A percentile compares a stretch with the other conserved stretches of the same genome.
These are phyloP conservation scores for Mucor saturninus DNA, from an alignment of 371 early-diverging fungal genomes.

Conservation along the genomic window DNA sequence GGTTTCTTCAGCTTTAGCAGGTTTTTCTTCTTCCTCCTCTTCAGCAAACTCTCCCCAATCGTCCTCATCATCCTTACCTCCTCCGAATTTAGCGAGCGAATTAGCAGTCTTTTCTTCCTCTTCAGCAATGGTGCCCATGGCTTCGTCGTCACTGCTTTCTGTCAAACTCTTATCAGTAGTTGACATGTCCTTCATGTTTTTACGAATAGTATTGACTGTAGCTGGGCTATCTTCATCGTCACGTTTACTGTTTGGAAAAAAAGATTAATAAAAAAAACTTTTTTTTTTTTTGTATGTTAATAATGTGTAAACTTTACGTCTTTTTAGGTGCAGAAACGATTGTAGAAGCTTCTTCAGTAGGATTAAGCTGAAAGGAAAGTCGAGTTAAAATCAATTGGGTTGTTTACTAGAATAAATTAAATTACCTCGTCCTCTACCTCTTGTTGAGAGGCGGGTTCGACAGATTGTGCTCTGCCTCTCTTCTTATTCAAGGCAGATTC, in stretches of 20 bases:
- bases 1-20: conserved; percentile 1
- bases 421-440: conserved; percentile 23
- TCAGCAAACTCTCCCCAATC: conserved; percentile 56
- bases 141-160: conserved; percentile 25
- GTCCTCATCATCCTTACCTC: conserved; percentile 40
- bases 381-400: background rate
- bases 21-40: conserved; percentile 26
- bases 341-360: conserved; percentile 18
- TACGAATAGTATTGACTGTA: conserved; percentile 45
- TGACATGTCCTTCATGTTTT: conserved; percentile 53
- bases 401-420: background rate
- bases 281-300: conserved; percentile 4
- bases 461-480: conserved; percentile 51
- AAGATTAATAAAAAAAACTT: background rate
- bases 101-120: conserved; percentile 16
- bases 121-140: conserved; percentile 15
- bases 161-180: conserved; percentile 40
- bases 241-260: conserved; percentile 33
- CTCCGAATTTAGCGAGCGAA: conserved; percentile 37
- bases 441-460: conserved; percentile 35
- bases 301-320: conserved; percentile 31
- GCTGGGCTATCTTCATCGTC: conserved; percentile 36
- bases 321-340: conserved; percentile 43
- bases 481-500: conserved; percentile 46
- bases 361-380: background rate